These are phyloP conservation scores for barley (Hordeum vulgare) DNA, from an alignment of 176 grass and related monocot genomes.

Conservation along the genomic window MorexV3_pseudomolecules_assembly NC_058522.1:573662525-573663024, in stretches of 20 bases:
- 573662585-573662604: conserved; percentile 99
- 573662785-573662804: conserved; percentile 76
- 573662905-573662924: background rate
- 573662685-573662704: background rate
- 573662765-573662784: conserved; percentile 96
- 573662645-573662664: conserved; percentile 81
- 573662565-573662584: background rate
- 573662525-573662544: background rate
- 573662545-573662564: background rate
- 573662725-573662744: background rate
- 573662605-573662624: conserved; percentile 85
- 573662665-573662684: background rate
- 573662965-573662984: background rate
- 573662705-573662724: background rate
- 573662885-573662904: background rate
- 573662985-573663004: background rate
- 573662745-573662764: conserved; percentile 94
- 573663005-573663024: background rate
- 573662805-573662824: conserved; percentile 9
- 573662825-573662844: background rate
- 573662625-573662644: conserved; percentile 83
- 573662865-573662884: background rate
- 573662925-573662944: background rate
- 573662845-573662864: background rate
- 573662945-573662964: background rate